phyloP scores from a whole-genome alignment of 306 rosid species.

The Castanospermum australe region DNA sequence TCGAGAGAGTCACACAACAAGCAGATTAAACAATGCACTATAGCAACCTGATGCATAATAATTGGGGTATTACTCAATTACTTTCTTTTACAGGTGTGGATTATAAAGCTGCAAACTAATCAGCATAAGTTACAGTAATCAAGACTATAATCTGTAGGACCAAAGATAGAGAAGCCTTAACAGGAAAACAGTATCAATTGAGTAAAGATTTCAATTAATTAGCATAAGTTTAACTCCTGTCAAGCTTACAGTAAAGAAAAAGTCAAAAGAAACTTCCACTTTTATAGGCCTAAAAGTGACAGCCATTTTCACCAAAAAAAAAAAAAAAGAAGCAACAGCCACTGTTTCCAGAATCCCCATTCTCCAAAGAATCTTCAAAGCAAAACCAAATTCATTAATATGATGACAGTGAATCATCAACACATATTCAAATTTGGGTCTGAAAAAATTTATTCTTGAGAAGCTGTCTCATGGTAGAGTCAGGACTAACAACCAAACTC shows the following conservation, averaged over 20 bases:
- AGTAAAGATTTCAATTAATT: neutral
- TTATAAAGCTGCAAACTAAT: neutral
- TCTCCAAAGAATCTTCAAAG: neutral
- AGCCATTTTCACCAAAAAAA: neutral
- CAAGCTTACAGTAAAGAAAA: neutral
- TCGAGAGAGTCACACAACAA: neutral
- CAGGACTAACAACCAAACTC: slow-evolving; percentile 3
- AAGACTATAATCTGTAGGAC: neutral
- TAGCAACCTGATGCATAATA: neutral
- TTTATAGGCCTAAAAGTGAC: neutral
- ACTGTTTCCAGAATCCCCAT: neutral
- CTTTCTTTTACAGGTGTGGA: neutral
- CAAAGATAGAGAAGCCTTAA: slow-evolving; percentile 7
- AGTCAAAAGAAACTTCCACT: neutral
- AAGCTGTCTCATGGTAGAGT: neutral
- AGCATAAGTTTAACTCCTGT: neutral
- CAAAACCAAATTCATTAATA: neutral
- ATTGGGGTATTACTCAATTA: neutral
- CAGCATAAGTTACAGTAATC: neutral
- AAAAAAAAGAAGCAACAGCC: neutral
- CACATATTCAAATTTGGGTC: neutral
- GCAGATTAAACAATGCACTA: neutral
- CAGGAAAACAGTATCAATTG: neutral
- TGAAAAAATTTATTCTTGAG: neutral
- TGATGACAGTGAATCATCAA: neutral